These are phyloP conservation scores for Eremothecium sinecaudum DNA, from an alignment of 1,139 yeast genomes.

Conservation along the genomic window DNA sequence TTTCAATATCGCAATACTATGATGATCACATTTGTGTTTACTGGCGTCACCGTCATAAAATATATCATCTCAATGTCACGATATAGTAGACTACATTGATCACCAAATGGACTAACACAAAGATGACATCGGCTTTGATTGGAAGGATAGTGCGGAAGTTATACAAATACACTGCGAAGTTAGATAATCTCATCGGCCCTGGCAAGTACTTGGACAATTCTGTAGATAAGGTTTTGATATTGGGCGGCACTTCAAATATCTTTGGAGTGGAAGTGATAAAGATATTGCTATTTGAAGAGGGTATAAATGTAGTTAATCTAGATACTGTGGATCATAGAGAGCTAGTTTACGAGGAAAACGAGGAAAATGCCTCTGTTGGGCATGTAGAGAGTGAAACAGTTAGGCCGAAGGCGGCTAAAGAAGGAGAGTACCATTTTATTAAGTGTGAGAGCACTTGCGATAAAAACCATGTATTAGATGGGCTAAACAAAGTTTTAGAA, in stretches of 20 bases:
- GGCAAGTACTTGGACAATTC: constrained; percentile 9
- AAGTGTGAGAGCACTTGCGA: constrained; percentile 12
- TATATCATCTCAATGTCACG: no score
- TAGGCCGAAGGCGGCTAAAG: neutral
- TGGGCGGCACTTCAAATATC: constrained; percentile 16
- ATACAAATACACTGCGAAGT: neutral
- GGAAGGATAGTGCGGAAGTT: neutral
- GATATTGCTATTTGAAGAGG: constrained; percentile 7
- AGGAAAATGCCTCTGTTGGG: neutral
- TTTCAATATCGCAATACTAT: no score
- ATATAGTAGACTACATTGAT: neutral
- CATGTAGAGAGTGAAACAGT: neutral
- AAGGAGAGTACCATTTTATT: constrained; percentile 11
- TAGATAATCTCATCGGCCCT: constrained; percentile 9
- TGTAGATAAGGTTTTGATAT: constrained; percentile 10
- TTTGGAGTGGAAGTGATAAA: constrained; percentile 11
- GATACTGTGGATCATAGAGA: constrained; percentile 6
- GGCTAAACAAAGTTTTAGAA: constrained; percentile 8
- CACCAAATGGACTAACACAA: neutral
- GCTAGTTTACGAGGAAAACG: neutral
- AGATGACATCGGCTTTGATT: neutral
- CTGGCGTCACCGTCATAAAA: no score
- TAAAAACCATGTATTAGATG: constrained; percentile 8
- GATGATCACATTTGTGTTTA: no score
- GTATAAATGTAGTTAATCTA: constrained; percentile 10